These are phyloP conservation scores for Sporothrix phasma DNA, from an alignment of 2,329 filamentous ascomycete species.

Conservation along the genomic window DNA sequence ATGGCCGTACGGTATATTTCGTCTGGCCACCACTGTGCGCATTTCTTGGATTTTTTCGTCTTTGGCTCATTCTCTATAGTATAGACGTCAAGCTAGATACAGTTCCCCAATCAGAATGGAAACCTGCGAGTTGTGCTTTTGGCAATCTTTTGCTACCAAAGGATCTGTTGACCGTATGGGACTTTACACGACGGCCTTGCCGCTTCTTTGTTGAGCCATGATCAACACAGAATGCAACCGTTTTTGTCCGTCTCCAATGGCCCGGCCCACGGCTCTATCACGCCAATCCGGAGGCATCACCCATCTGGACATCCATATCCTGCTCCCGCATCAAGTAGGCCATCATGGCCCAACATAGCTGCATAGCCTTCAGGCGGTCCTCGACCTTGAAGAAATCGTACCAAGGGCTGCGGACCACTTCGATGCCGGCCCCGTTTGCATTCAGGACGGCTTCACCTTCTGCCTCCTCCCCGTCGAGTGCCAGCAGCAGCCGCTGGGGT, in stretches of 20 bases:
- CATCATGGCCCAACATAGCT: slow-evolving; percentile 49
- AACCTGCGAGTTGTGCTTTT: too few relatives aligned
- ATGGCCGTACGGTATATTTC: background rate
- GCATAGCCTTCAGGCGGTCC: slow-evolving; percentile 48
- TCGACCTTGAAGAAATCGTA: slow-evolving; percentile 48
- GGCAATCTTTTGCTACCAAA: background rate
- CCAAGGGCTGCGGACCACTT: slow-evolving; percentile 50
- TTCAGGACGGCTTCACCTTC: slow-evolving; percentile 18
- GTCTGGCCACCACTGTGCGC: background rate
- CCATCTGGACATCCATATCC: slow-evolving; percentile 12
- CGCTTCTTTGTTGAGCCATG: background rate
- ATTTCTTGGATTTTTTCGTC: background rate
- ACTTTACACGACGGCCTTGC: background rate
- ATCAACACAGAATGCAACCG: background rate
- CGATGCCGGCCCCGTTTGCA: slow-evolving; percentile 26
- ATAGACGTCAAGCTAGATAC: too few relatives aligned
- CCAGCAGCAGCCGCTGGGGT: slow-evolving; percentile 41
- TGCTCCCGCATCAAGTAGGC: slow-evolving; percentile 46
- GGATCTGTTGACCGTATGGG: background rate
- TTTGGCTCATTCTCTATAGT: background rate
- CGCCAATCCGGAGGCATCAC: background rate
- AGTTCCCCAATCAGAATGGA: too few relatives aligned
- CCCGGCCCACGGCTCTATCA: too few relatives aligned
- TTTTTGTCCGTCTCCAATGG: background rate
- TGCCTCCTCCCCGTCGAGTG: slow-evolving; percentile 37